Base-by-base conservation (phyloP, 768 basidiomycete species). In the Auriscalpium microsporum region DNA sequence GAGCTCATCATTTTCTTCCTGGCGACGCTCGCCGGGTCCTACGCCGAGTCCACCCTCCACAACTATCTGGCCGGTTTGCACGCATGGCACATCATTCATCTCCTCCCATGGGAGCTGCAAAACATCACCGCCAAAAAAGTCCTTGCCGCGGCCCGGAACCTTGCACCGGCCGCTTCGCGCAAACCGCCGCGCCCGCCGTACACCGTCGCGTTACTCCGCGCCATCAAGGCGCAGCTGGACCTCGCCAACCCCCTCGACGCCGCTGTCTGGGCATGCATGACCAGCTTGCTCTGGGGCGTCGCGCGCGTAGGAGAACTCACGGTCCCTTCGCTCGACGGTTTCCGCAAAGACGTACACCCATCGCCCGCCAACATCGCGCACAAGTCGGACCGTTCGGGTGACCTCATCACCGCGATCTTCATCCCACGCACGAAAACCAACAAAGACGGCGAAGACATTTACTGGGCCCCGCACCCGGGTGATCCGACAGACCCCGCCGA, bases 21-120 rank as follows among this genome's bases (percentile, higher is more conserved):
- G 21, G 21, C 21, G 3, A 21, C 21, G 21, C 21, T 21, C 21
- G 21, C 21, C 21, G 21, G 21, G 1, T 21, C 21, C 1, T 21
- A 21, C 21, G 21, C 21, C 21, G 21, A 21, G 3, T 21, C 21
- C 2, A 21, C 77, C 75, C 58, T 78, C 0, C 38, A 50, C 1
- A 78, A 77, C 62, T 76, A 74, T 53, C 17, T 76, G 0, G 57
- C 59, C 1, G 73, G 71, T 0, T 46, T 79, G 1, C 60, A 69
- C 1, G 76, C 78, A 2, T 81, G 78, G 78, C 77, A 81, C 58
- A 63, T 72, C 1, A 49, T 79, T 0, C 76, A 81, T 54, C 65
- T 75, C 0, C 5, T 73, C 0, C 45, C 28, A 0, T 78, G 72
- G 72, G 45, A 13, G 0, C 53, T 71, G 1, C 58, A 72, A 28